phyloP scores from a whole-genome alignment of 2,329 filamentous ascomycete genomes.

The Penicillium janthinellum region DNA sequence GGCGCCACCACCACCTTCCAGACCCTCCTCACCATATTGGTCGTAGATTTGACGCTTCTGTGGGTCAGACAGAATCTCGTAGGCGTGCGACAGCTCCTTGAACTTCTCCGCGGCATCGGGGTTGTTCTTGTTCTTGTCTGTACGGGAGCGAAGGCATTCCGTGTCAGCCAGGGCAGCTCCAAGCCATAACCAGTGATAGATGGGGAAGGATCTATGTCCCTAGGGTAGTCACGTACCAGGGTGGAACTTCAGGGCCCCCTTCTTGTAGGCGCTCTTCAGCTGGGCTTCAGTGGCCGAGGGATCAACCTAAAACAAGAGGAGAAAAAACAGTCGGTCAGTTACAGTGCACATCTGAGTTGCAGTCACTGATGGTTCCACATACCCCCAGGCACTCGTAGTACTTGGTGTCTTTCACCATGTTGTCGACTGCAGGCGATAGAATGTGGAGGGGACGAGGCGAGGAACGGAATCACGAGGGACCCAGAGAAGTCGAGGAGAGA shows the following conservation, averaged over 20 bases:
- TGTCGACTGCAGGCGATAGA: constrained; percentile 31
- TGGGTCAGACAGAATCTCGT: constrained; percentile 88
- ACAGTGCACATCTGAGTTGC: background rate
- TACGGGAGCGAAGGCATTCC: background rate
- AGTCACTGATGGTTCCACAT: constrained; percentile 23
- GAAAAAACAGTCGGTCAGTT: constrained; percentile 28
- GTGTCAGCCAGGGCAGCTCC: background rate
- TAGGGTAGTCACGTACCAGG: constrained; percentile 67
- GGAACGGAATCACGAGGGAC: constrained; percentile 11
- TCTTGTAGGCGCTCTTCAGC: constrained; percentile 93
- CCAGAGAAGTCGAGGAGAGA: constrained; percentile 16
- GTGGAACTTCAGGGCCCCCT: constrained; percentile 85
- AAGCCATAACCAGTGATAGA: background rate
- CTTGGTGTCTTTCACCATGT: constrained; percentile 56
- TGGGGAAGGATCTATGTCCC: background rate
- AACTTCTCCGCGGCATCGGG: constrained; percentile 94
- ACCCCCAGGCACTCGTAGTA: constrained; percentile 53
- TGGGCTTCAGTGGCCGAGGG: constrained; percentile 80
- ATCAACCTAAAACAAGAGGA: constrained; percentile 61
- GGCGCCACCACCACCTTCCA: constrained; percentile 79
- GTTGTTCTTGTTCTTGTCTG: constrained; percentile 96
- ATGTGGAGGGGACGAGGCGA: constrained; percentile 14
- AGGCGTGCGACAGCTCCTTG: constrained; percentile 95
- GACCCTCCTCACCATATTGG: constrained; percentile 94
- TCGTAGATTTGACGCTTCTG: constrained; percentile 94